Base-by-base conservation (phyloP, 177 flowering plant genomes). In the Vitis hybrid region DNA sequence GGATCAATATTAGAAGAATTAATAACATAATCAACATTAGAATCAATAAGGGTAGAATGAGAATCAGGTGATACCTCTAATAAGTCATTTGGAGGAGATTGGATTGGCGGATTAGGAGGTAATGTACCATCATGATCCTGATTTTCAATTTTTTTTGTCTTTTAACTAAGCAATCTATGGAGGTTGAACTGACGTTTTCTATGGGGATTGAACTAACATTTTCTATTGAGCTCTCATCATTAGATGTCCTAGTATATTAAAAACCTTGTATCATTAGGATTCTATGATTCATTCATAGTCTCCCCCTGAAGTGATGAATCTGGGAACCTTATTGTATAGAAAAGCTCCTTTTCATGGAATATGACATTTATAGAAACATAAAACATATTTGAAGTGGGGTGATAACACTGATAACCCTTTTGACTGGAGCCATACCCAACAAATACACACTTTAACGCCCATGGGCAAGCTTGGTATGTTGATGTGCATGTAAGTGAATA, bases 251-350 rank as follows among this genome's bases (percentile, higher is more conserved):
- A 51, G 28, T 33, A 3, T 15, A 56, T n/a, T 3, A 28, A 24
- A 19, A 59, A 4, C 62, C 62, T 17, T 59, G 19, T 59, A 15
- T 59, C 24, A 18, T 59, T 19, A 4, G 15, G 28, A 59, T 18
- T 59, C 11, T 59, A 19, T 19, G n/a, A 19, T 59, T 59, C 62
- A 59, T 18, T 7, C 4, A 19, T 59, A 59, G 62, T 18, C 62
- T 59, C 44, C 24, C 62, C 62, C 62, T 17, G 62, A 59, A 59
- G 62, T 59, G 62, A 10, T 3, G 62, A 59, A 59, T 59, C 62
- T 4, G 18, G 8, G 18, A 18, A 15, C 62, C 19, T 19, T 19
- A 3, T 59, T 59, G 62, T 6, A 59, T 59, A 59, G 24, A 59
- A 59, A 59, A 59, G 8, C 11, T 2, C n/a, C 5, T 19, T 59